Base-by-base conservation (phyloP, 805 yeast species). In the Ogataea thermomethanolica region DNA sequence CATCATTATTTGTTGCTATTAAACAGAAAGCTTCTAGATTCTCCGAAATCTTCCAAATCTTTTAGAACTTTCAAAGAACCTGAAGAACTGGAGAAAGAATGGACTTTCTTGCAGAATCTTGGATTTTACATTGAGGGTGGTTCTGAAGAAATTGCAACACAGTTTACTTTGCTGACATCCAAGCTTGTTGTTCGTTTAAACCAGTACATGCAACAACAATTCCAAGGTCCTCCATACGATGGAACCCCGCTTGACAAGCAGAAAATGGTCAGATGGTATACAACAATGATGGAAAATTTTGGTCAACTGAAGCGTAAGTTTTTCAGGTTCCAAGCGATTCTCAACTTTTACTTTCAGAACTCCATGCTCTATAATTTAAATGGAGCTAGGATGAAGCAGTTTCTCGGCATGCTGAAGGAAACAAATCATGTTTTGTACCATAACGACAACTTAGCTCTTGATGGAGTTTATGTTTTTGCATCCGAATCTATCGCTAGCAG, bases 11-110 rank as follows among this genome's bases (percentile, higher is more conserved):
- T 90, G 50, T 76, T 75, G 11, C 65, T 93, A 35, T 64, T 91
- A 24, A 82, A 84, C 52, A 73, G 81, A 52, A 93, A 91, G 59
- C 70, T 90, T 35, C 66, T 88, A 34, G 95, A 88, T 51, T 78
- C 89, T 43, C 80, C 89, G 0, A 74, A 77, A 41, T 71, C 77
- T 3, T 68, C 71, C 4, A 68, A 70, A 29, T 75, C 83, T 10
- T 85, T 86, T 65, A 75, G 89, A 51, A 84, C 95, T 0, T 87
- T 86, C 61, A 87, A 87, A 54, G 97, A 87, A 54, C 90, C 96
- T 1, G 99, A 91, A 50, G 89, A 84, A 55, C 67, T 93, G 35
- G 95, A 88, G 54, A 76, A 72, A 39, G 85, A 85, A 31, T 93
- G 95, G 90, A 71, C 74, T 23, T 80, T 82, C 51, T 67, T 93